Conservation (phyloP, 2,329 filamentous ascomycete species). For the Sporothrix sp. region DNA sequence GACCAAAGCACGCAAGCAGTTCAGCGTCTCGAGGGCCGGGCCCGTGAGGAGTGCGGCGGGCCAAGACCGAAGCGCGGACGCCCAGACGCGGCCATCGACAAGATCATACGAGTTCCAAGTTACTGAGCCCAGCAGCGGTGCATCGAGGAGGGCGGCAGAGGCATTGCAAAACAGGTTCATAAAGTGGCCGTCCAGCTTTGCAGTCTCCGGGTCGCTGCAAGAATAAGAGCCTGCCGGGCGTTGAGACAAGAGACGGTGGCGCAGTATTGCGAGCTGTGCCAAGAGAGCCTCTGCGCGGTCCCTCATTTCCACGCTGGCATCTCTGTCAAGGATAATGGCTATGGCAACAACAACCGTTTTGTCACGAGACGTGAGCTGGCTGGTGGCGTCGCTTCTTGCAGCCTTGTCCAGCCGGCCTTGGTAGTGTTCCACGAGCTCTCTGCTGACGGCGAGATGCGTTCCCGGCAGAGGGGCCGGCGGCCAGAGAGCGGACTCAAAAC, state of each 20-base stretch:
- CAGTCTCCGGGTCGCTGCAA: neutral
- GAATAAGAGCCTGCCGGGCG: neutral
- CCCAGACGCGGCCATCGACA: constrained; percentile 20
- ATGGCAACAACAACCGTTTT: neutral
- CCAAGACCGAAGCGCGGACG: neutral
- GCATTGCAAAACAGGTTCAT: neutral
- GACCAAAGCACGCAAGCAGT: neutral
- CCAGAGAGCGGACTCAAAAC: too few relatives aligned
- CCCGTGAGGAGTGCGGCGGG: neutral
- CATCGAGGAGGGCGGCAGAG: neutral
- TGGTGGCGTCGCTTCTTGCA: neutral
- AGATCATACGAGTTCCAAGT: constrained; percentile 20
- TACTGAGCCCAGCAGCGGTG: neutral
- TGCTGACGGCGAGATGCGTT: neutral
- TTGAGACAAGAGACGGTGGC: neutral
- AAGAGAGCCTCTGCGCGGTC: neutral
- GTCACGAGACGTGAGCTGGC: neutral
- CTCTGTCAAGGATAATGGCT: neutral
- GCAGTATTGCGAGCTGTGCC: neutral
- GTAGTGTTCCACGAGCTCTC: neutral
- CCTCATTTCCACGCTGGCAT: neutral
- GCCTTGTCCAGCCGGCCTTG: neutral
- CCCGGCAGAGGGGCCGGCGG: too few relatives aligned
- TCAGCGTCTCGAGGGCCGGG: neutral
- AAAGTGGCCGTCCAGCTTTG: neutral